Evolutionary conservation across 2,329 filamentous ascomycete genomes (phyloP).

Genomic region (Furcasterigmium furcatum): DNA sequence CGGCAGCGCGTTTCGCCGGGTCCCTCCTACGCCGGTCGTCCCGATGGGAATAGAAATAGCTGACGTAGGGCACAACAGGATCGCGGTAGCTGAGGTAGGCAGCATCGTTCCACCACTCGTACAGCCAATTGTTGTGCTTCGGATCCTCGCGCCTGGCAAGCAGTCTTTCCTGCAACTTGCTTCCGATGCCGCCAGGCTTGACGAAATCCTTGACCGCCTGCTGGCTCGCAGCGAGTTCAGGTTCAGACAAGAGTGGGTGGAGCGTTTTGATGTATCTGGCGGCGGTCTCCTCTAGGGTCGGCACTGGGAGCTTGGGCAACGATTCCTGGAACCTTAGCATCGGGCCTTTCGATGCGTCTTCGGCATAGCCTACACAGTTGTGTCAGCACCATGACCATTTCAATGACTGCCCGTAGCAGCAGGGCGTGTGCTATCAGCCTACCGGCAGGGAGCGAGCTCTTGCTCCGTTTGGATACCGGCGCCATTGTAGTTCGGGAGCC

Average conservation of each 20-base stretch:
- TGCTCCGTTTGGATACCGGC: slow-evolving; percentile 48
- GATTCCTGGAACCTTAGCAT: slow-evolving; percentile 87
- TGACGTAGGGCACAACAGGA: slow-evolving; percentile 95
- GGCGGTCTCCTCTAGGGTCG: slow-evolving; percentile 78
- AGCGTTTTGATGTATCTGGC: slow-evolving; percentile 78
- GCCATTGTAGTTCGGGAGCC: slow-evolving; percentile 37
- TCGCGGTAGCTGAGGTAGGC: slow-evolving; percentile 94
- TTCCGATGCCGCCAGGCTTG: slow-evolving; percentile 78
- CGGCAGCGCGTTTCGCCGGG: slow-evolving; percentile 88
- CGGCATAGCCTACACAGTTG: slow-evolving; percentile 66
- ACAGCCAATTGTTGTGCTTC: slow-evolving; percentile 86
- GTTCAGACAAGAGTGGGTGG: slow-evolving; percentile 66
- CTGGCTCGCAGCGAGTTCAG: slow-evolving; percentile 70
- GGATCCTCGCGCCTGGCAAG: slow-evolving; percentile 76
- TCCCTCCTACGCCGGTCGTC: slow-evolving; percentile 87
- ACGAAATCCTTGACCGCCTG: slow-evolving; percentile 87
- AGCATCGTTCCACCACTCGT: slow-evolving; percentile 96
- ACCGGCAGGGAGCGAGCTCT: slow-evolving; percentile 55
- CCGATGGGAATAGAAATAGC: slow-evolving; percentile 98
- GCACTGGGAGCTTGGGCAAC: slow-evolving; percentile 75
- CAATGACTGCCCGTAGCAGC: too few relatives aligned
- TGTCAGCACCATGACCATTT: too few relatives aligned
- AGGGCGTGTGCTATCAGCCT: too few relatives aligned
- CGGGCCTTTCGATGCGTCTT: slow-evolving; percentile 73
- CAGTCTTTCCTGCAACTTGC: slow-evolving; percentile 84